Evolutionary conservation across 1,284 basidiomycete species (phyloP), one percentile per base, ranked within the genome.

Genomic region (Taiwanofungus camphoratus): DNA sequence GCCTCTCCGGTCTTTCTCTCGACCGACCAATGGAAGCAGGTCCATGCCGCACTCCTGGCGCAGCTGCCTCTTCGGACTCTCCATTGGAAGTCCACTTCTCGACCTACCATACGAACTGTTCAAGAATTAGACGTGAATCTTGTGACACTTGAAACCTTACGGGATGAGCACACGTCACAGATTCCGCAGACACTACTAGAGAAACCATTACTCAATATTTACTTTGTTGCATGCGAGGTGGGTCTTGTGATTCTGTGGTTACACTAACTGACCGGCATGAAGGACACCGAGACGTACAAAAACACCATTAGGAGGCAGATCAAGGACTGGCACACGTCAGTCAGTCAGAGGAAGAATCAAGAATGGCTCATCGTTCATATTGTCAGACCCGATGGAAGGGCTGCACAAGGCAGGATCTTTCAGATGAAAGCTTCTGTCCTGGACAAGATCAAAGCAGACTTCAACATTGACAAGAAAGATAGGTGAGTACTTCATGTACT

Each of bases 361-460:
- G 91, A 95, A 64, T 95, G 92, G 80, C 69, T 93, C 37, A 87
- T 96, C 44, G 71, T 96, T 2, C 84, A 93, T 51, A 79, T 96
- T 39, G 79, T 91, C 36, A 73, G 78, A 42, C 77, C 85, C 5
- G 87, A 88, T 51, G 62, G 71, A 20, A 76, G 74, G 49, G 67
- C 73, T 12, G 72, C 74, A 35, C 69, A 74, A 36, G 77, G 77
- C 18, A 79, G 79, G 47, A 77, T 92, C 58, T 92, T 92, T 60
- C 80, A 84, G 56, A 77, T 89, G 57, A 92, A 83, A 65, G 77
- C 86, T 36, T 83, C 81, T 13, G 84, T 98, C 7, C 64, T 96
- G 44, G 94, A 97, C 63, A 95, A 93, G 66, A 76, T 98, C 39
- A 86, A 78, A 60, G 80, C 90, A 3, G 96, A 99, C 66, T 98